These are phyloP conservation scores for button mushroom (Agaricus bisporus) DNA, from an alignment of 768 basidiomycete species.

Conservation along the genomic window DNA sequence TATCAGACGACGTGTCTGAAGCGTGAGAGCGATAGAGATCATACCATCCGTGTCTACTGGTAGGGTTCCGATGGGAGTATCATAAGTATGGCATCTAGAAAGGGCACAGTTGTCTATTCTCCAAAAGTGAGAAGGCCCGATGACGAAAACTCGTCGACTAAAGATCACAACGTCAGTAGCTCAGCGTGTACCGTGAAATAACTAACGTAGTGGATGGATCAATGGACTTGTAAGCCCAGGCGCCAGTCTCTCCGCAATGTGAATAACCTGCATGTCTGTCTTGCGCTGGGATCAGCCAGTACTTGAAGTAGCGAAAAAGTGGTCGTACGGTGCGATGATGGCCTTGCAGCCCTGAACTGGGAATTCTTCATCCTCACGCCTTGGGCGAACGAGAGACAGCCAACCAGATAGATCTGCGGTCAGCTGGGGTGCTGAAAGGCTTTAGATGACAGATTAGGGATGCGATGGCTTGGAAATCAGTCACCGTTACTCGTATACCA, in stretches of 20 bases:
- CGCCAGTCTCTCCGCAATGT: slow-evolving; percentile 91
- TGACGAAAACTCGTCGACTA: slow-evolving; percentile 89
- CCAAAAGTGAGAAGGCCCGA: slow-evolving; percentile 94
- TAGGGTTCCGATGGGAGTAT: slow-evolving; percentile 80
- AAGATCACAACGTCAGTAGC: background rate
- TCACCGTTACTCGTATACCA: slow-evolving; percentile 82
- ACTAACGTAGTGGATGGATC: slow-evolving; percentile 77
- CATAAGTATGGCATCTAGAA: slow-evolving; percentile 69
- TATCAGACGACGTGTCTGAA: slow-evolving; percentile 2
- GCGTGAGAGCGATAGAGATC: slow-evolving; percentile 19
- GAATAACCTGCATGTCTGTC: slow-evolving; percentile 91
- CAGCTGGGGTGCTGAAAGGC: slow-evolving; percentile 46
- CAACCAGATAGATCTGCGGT: slow-evolving; percentile 56
- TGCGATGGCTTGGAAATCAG: background rate
- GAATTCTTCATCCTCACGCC: slow-evolving; percentile 32
- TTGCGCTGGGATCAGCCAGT: background rate
- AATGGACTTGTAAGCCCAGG: slow-evolving; percentile 93
- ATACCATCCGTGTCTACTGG: slow-evolving; percentile 75
- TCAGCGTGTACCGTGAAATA: slow-evolving; percentile 4
- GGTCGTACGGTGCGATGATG: slow-evolving; percentile 83
- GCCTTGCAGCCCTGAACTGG: slow-evolving; percentile 72
- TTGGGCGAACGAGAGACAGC: slow-evolving; percentile 47
- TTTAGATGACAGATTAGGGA: slow-evolving; percentile 1
- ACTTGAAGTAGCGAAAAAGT: background rate
- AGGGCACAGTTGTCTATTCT: slow-evolving; percentile 86